Base-by-base conservation (phyloP, 108 stramenopile genomes). In the Parmales sp. region DNA sequence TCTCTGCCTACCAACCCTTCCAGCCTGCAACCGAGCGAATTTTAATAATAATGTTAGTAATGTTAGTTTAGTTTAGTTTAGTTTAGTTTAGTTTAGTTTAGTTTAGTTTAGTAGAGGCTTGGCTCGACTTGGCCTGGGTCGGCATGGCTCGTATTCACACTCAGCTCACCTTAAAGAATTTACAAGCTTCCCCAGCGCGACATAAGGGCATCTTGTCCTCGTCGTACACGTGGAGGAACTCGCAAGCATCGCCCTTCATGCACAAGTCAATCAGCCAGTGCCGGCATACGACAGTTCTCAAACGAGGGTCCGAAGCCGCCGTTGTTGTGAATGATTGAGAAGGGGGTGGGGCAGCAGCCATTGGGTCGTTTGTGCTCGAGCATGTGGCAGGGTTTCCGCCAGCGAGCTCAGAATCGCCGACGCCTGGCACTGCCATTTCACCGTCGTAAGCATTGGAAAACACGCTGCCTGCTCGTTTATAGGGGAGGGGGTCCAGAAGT, bases 191-290 rank as follows among this genome's bases (percentile, higher is more conserved):
- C n/a, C n/a, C n/a, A n/a, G n/a, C n/a, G n/a, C n/a, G n/a, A 78
- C 93, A 95, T 29, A 95, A 67, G 0, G 93, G 93, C 93, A 95
- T 95, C 75, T 90, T 92, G n/a, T 72, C 69, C 18, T 91, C 74
- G 79, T 91, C 90, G 72, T 88, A 92, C 67, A 91, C 90, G 74
- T 95, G 94, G 54, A 95, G 68, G 70, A 93, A 95, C 68, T 93
- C 94, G 64, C 94, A 95, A 7, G 88, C 85, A 26, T 84, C 82
- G 5, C 94, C 94, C 71, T 92, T 95, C 94, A 95, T 95, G 73
- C 94, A 95, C 37, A 95, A 73, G 72, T 91, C 94, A 37, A 90
- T 82, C 45, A 95, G 80, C 94, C 94, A 95, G 70, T 95, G 94
- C 43, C 94, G 88, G 74, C 94, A 95, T 28, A 95, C 94, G 16